Conservation (phyloP, 2,329 filamentous ascomycete species). For the Aschersonia sp. region DNA sequence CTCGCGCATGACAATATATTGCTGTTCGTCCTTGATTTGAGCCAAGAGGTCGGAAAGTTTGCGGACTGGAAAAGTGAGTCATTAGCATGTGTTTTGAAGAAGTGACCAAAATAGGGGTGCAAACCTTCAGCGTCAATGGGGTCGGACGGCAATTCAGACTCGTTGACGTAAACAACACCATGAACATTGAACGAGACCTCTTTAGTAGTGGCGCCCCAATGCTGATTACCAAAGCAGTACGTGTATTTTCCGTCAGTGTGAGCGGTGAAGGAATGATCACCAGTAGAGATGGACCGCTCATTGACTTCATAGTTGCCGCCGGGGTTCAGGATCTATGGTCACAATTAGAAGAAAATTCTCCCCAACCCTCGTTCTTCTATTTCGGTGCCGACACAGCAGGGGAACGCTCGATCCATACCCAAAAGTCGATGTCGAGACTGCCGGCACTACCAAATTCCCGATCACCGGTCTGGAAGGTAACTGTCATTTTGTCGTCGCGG, state of each 20-base stretch:
- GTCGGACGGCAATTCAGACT: constrained; percentile 69
- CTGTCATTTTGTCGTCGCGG: constrained; percentile 93
- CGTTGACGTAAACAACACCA: constrained; percentile 92
- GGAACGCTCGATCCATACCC: constrained; percentile 44
- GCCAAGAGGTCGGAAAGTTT: constrained; percentile 70
- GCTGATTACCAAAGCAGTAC: constrained; percentile 99
- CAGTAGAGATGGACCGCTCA: constrained; percentile 69
- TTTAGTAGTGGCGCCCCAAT: constrained; percentile 91
- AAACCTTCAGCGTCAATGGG: constrained; percentile 82
- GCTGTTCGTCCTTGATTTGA: constrained; percentile 95
- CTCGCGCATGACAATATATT: constrained; percentile 91
- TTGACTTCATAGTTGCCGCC: constrained; percentile 60
- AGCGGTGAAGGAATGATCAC: constrained; percentile 86
- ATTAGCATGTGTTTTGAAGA: constrained; percentile 3
- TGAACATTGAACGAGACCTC: constrained; percentile 99
- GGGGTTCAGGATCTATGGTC: constrained; percentile 60
- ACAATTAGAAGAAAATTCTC: neutral
- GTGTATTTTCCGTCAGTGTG: constrained; percentile 73
- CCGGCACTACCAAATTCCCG: constrained; percentile 88
- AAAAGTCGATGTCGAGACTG: constrained; percentile 95
- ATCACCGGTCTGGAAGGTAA: constrained; percentile 96
- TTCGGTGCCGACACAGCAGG: neutral
- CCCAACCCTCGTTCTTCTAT: neutral
- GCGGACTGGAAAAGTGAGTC: constrained; percentile 42
- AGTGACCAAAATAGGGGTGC: constrained; percentile 8